Percentiles rank a stretch among this genome's conserved stretches.
phyloP scores from a whole-genome alignment of 1,284 basidiomycete genomes.

The Microbotryomycetes sp. region DNA sequence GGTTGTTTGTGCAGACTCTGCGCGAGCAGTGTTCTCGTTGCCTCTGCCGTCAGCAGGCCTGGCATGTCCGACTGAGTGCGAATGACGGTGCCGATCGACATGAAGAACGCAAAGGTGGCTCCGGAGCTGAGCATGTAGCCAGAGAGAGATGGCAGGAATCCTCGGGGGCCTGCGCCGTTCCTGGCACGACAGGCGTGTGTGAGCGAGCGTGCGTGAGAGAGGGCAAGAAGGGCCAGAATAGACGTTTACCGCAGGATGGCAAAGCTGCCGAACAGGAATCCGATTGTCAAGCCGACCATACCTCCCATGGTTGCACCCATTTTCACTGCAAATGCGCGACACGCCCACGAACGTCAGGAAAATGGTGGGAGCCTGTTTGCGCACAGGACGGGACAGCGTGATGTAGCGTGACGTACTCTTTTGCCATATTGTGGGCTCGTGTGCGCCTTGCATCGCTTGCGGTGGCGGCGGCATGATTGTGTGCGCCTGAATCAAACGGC shows the following conservation, averaged over 20 bases:
- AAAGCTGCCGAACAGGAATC: constrained; percentile 90
- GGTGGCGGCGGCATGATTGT: background rate
- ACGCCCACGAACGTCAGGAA: too few relatives aligned
- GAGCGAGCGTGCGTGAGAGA: background rate
- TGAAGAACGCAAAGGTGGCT: constrained; percentile 73
- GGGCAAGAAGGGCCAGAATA: background rate
- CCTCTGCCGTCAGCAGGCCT: background rate
- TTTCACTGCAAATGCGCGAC: constrained; percentile 19
- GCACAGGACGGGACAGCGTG: background rate
- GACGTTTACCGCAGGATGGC: constrained; percentile 68
- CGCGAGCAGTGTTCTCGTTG: background rate
- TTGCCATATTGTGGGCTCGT: constrained; percentile 16
- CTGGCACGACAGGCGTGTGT: constrained; percentile 45
- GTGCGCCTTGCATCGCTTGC: background rate
- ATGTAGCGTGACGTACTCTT: constrained; percentile 8
- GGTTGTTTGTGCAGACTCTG: background rate
- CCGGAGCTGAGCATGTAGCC: constrained; percentile 91
- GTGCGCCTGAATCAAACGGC: background rate
- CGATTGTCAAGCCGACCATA: constrained; percentile 77
- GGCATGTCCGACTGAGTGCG: constrained; percentile 11
- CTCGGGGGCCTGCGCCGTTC: constrained; percentile 77
- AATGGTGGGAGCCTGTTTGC: too few relatives aligned
- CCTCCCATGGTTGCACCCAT: constrained; percentile 21
- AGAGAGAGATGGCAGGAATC: constrained; percentile 74
- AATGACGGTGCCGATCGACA: constrained; percentile 47